Evolutionary conservation across 495 filamentous ascomycete species (phyloP), one percentile per base, ranked within the genome.

Genomic region (Tirmania nivea): DNA sequence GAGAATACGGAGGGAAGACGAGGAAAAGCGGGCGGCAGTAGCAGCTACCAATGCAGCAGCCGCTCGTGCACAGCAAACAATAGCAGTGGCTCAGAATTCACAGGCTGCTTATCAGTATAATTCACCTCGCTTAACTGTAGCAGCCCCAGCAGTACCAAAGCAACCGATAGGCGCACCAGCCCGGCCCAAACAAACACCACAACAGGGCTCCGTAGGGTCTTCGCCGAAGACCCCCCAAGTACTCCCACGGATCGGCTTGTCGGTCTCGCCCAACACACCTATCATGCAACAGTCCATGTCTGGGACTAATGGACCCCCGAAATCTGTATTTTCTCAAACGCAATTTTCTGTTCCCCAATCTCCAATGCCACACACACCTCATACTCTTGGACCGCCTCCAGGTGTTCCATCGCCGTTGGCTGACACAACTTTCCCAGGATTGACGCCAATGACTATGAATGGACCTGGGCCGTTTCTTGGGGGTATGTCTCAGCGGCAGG

Each of bases 121-220:
- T 17, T 96, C 90, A 19, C 92, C 92, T 12, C 82, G 83, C 61
- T 71, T 87, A 36, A 67, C 79, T 34, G 73, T 84, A 56, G 80
- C 85, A 19, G 88, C 84, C 6, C 88, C 90, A 6, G 78, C 77
- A 37, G 68, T 92, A 42, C 81, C 89, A 1, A 94, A 94, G 52
- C 62, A 64, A 16, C 49, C 61, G 14, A 49, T 57, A 21, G 56
- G 55, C 65, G 78, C 78, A 45, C 76, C 85, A 4, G 79, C 75
- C 54, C 80, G 82, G 48, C 70, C 76, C 35, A 78, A 86, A 16
- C 84, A 87, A 54, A 61, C 76, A 21, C 94, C 89, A 12, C 84
- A 89, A 53, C 86, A 94, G 65, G 84, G 78, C 34, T 82, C 83
- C 20, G 78, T 76, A 63, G 74, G 67, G 45, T 83, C 77, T 9